Conservation (phyloP, 2,329 filamentous ascomycete genomes). For the Aspergillus sp. region DNA sequence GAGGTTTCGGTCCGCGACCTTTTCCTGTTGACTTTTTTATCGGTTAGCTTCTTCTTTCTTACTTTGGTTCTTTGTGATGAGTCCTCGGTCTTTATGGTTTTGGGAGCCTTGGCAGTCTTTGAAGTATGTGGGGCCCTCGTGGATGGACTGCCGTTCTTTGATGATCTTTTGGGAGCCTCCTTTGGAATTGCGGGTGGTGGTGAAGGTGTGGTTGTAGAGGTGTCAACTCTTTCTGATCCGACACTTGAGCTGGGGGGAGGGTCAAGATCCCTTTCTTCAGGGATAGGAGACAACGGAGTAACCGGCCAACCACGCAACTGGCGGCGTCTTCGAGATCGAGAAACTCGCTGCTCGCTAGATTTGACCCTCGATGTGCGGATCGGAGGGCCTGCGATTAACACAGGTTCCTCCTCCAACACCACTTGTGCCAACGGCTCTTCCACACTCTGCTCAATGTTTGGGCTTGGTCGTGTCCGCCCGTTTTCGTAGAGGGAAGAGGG, state of each 20-base stretch:
- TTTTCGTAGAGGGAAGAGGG: conserved; percentile 10
- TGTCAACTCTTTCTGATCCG: neutral
- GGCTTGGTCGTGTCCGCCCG: neutral
- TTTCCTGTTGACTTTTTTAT: conserved; percentile 20
- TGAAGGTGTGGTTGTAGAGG: neutral
- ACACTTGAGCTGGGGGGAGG: conserved; percentile 12
- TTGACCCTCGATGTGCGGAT: conserved; percentile 10
- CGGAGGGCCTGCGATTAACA: conserved; percentile 10
- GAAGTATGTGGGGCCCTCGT: neutral
- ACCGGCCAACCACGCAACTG: neutral
- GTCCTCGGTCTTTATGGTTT: neutral
- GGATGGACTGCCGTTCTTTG: neutral
- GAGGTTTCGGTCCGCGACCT: conserved; percentile 14
- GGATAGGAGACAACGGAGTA: conserved; percentile 16
- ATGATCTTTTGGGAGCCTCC: neutral
- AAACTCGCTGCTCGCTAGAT: neutral
- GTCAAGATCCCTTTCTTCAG: conserved; percentile 14
- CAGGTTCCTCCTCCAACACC: conserved; percentile 15
- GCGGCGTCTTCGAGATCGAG: neutral
- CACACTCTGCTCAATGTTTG: conserved; percentile 1
- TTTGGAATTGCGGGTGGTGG: neutral
- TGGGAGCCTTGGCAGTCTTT: neutral
- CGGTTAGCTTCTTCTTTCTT: conserved; percentile 15
- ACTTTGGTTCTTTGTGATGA: neutral
- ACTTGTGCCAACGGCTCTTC: conserved; percentile 14